A percentile compares a stretch with the other conserved stretches of the same genome.
Evolutionary conservation across 768 basidiomycete species (phyloP).

Genomic region (Tulasnella sp.): DNA sequence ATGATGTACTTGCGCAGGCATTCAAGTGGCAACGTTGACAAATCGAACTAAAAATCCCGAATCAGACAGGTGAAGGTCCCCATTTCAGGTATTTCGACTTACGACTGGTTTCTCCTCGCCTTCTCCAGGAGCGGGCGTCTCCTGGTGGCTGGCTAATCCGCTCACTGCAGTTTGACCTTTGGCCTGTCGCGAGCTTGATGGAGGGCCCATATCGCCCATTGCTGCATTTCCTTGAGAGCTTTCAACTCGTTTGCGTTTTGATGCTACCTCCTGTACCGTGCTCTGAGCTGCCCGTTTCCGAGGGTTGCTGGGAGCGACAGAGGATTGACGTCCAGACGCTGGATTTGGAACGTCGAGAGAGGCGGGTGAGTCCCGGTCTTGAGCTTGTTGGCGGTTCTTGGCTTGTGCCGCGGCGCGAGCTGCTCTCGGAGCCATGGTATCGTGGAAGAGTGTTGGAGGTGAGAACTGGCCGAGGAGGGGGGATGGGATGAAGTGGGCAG

Average conservation of each 20-base stretch:
- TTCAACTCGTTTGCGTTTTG: slow-evolving; percentile 9
- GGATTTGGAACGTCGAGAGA: slow-evolving; percentile 24
- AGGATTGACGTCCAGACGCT: background rate
- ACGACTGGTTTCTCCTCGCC: background rate
- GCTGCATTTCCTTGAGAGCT: background rate
- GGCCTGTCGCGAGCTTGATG: background rate
- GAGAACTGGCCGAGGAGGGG: background rate
- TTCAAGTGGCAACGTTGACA: slow-evolving; percentile 66
- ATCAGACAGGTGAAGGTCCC: background rate
- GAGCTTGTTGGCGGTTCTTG: slow-evolving; percentile 15
- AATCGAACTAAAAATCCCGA: slow-evolving; percentile 62
- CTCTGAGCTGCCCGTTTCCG: slow-evolving; percentile 16
- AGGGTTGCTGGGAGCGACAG: slow-evolving; percentile 16
- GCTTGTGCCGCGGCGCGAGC: background rate
- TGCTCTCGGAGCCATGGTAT: slow-evolving; percentile 27
- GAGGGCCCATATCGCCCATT: slow-evolving; percentile 8
- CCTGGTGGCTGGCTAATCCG: slow-evolving; percentile 1
- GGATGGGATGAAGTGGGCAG: no score
- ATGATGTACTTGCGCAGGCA: slow-evolving; percentile 72
- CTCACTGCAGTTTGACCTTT: slow-evolving; percentile 1
- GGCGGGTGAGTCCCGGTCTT: slow-evolving; percentile 29
- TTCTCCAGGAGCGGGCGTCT: slow-evolving; percentile 11
- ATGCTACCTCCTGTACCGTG: background rate
- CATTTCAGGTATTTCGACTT: background rate
- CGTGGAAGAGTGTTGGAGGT: background rate